Evolutionary conservation across 176 grass and related monocot genomes (phyloP), one percentile per base, ranked within the genome.

Genomic region (Coix lacrymajobi): DNA sequence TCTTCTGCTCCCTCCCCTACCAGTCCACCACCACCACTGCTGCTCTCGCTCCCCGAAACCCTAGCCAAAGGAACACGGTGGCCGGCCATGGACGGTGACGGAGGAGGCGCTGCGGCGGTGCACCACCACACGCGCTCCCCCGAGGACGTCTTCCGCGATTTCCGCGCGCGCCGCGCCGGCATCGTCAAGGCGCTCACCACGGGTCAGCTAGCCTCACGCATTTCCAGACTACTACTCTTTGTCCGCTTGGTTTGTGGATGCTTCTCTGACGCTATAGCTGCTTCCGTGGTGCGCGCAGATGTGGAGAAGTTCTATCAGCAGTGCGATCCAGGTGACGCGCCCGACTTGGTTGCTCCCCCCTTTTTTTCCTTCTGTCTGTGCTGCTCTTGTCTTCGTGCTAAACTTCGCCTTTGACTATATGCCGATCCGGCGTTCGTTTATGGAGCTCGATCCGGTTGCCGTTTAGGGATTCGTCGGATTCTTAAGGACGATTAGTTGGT

Each of bases 181-280:
- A 87, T 96, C 80, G 51, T 90, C 67, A 96, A 96, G 85, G 93
- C 93, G 58, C 93, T 96, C 74, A 96, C 93, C 79, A 96, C 90
- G 39, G 72, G 84, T 86, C 69, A 24, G 84, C 44, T 32, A 51
- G 45, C 39, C 79, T 29, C 60, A 32, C 32, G 76, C 71, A 22
- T 12, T 66, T 11, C 70, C 71, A 60, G 29, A 60, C 84, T 37
- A 66, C 19, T 25, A 49, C 28, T 52, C 78, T 28, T 38, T 44
- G 22, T 22, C 13, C 56, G 32, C 52, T 16, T 26, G 3, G 49
- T 81, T 32, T 20, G 19, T n/a, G 43, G 60, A 10, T 67, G 66
- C 2, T 52, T 38, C 37, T 6, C 69, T 85, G 45, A 85, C 28
- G 80, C 48, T 22, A 0, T 69, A 41, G 68, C 15, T 77, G 46